Conservation (phyloP, 2,329 filamentous ascomycete genomes). For the Diaporthe sp. region DNA sequence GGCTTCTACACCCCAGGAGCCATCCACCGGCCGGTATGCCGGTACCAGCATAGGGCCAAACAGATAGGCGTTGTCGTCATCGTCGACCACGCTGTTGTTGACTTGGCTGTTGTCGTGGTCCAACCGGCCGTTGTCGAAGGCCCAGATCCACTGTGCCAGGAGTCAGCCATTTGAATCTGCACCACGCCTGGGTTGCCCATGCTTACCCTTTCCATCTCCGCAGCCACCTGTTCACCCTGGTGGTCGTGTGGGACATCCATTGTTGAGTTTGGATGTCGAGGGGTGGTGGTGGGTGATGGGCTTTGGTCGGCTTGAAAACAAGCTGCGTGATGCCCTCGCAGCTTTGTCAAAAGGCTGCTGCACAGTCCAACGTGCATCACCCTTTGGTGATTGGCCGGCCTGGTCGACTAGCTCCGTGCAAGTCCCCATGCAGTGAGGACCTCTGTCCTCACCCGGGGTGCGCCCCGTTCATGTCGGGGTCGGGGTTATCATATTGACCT, state of each 20-base stretch:
- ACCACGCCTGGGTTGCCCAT: background rate
- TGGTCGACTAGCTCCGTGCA: background rate
- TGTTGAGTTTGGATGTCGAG: background rate
- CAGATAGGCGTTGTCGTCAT: background rate
- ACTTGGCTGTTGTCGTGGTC: too few species aligned
- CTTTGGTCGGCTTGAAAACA: background rate
- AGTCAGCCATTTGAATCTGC: background rate
- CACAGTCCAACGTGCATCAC: background rate
- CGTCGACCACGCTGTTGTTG: too few species aligned
- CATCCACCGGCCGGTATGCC: background rate
- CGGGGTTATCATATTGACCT: background rate
- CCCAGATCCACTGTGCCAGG: background rate
- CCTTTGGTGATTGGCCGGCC: background rate
- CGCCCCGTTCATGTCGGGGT: background rate
- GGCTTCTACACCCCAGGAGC: too few species aligned
- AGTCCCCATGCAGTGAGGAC: background rate
- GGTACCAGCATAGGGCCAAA: background rate
- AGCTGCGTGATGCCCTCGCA: background rate
- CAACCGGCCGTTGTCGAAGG: background rate
- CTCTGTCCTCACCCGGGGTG: background rate
- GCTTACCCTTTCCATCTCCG: background rate
- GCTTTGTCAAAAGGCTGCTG: background rate
- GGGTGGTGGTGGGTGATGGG: background rate
- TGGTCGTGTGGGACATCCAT: background rate
- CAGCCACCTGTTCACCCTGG: background rate